Evolutionary conservation across 495 filamentous ascomycete species (phyloP).

Genomic region (Umbilicaria muhlenbergii): DNA sequence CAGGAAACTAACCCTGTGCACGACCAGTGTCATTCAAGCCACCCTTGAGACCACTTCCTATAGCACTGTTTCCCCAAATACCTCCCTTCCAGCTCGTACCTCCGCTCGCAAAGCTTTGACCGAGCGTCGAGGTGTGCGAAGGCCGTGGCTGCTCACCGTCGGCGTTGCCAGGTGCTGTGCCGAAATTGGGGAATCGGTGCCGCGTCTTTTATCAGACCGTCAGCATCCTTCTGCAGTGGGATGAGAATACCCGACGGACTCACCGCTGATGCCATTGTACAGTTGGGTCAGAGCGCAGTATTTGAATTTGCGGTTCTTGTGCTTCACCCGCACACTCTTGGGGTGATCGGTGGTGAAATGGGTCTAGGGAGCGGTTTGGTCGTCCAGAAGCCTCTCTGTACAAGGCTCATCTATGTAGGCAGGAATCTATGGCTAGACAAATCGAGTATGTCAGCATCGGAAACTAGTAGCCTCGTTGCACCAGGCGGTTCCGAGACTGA

Average conservation of each 20-base stretch:
- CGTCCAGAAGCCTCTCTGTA: too few species aligned
- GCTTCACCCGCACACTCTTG: too few species aligned
- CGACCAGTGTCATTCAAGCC: slow-evolving; percentile 16
- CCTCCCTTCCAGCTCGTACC: slow-evolving; percentile 36
- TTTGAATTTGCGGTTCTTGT: too few species aligned
- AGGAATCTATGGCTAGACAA: background rate
- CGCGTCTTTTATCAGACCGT: slow-evolving; percentile 2
- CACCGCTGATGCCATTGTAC: slow-evolving; percentile 13
- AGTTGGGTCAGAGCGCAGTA: too few species aligned
- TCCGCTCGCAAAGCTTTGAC: slow-evolving; percentile 28
- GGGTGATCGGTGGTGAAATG: too few species aligned
- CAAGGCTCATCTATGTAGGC: too few species aligned
- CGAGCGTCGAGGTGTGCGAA: slow-evolving; percentile 22
- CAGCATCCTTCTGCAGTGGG: too few species aligned
- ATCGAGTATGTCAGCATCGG: background rate
- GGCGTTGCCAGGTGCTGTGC: slow-evolving; percentile 20
- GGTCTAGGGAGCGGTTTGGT: too few species aligned
- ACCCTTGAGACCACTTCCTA: slow-evolving; percentile 33
- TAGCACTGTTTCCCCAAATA: slow-evolving; percentile 44
- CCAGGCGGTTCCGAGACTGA: background rate
- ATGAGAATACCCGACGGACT: background rate
- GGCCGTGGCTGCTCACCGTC: slow-evolving; percentile 24
- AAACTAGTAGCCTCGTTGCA: background rate
- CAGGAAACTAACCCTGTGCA: slow-evolving; percentile 6
- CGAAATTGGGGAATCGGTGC: slow-evolving; percentile 24